Conservation (phyloP, 2,329 filamentous ascomycete species). For the Pseudocercospora fuligena region DNA sequence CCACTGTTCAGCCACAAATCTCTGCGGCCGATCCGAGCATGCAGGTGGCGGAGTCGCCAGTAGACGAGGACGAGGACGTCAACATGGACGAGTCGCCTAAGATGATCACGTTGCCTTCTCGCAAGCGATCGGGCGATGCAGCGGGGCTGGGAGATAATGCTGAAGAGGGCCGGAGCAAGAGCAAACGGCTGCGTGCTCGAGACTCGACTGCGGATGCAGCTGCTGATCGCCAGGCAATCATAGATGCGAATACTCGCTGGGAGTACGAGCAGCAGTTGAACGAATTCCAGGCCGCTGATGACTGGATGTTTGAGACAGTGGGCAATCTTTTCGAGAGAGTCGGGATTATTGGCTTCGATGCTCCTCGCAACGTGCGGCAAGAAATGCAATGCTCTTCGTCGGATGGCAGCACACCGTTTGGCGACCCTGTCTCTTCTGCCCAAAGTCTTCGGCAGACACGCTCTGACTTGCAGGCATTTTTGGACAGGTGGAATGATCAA, state of each 20-base stretch:
- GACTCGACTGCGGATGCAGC: slow-evolving; percentile 58
- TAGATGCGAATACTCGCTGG: slow-evolving; percentile 57
- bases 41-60: slow-evolving; percentile 20
- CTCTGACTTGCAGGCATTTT: slow-evolving; percentile 33
- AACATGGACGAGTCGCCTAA: slow-evolving; percentile 37
- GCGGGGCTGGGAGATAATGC: slow-evolving; percentile 62
- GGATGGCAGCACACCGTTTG: background rate
- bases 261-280: slow-evolving; percentile 62
- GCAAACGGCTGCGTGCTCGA: slow-evolving; percentile 64
- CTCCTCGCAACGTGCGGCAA: slow-evolving; percentile 35
- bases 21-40: slow-evolving; percentile 35
- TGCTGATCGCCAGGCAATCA: slow-evolving; percentile 44
- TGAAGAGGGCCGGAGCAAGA: slow-evolving; percentile 62
- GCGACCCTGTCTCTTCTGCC: background rate
- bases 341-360: slow-evolving; percentile 49
- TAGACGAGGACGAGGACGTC: slow-evolving; percentile 42
- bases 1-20: slow-evolving; percentile 39
- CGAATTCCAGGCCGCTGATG: slow-evolving; percentile 59
- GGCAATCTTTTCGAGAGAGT: slow-evolving; percentile 58
- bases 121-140: slow-evolving; percentile 66
- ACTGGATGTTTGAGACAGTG: slow-evolving; percentile 61
- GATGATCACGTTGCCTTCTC: slow-evolving; percentile 46
- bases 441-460: slow-evolving; percentile 28
- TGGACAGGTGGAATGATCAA: slow-evolving; percentile 38
- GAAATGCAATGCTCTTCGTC: slow-evolving; percentile 29